Evolutionary conservation across 73 alveolate species (phyloP).

Genomic region (Paramecium primaurelia): DNA sequence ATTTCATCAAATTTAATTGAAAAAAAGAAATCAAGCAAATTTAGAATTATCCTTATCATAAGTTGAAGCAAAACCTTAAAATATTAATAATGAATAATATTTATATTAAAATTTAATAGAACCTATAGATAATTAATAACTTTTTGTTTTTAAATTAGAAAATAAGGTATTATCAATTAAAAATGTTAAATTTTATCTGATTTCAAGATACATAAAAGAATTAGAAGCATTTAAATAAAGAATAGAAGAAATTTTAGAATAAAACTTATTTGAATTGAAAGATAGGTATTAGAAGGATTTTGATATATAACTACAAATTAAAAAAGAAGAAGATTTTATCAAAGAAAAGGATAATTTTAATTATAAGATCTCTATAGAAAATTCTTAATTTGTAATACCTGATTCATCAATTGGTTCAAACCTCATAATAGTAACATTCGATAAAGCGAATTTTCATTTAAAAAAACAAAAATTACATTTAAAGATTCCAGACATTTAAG

Average conservation of each 20-base stretch:
- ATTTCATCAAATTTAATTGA: background rate
- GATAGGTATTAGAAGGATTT: background rate
- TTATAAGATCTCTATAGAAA: background rate
- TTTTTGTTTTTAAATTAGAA: background rate
- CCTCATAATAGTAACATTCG: background rate
- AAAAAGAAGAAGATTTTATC: background rate
- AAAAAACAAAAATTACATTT: background rate
- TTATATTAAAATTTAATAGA: background rate
- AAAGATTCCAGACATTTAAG: background rate
- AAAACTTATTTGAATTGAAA: background rate
- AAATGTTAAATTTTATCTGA: background rate
- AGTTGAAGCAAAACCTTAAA: background rate
- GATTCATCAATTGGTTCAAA: background rate
- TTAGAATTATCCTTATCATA: background rate
- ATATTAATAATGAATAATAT: background rate
- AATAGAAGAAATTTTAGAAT: background rate
- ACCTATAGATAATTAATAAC: background rate
- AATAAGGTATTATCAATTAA: background rate
- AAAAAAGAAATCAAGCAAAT: background rate
- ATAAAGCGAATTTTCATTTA: background rate
- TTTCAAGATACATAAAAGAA: conserved; percentile 8
- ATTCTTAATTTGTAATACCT: background rate
- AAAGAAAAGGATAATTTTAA: background rate
- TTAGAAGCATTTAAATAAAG: background rate
- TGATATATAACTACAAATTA: background rate